A percentile compares a stretch with the other conserved stretches of the same genome.
Conservation (phyloP, 2,329 filamentous ascomycete genomes). For the Fusarium nurragi region DNA sequence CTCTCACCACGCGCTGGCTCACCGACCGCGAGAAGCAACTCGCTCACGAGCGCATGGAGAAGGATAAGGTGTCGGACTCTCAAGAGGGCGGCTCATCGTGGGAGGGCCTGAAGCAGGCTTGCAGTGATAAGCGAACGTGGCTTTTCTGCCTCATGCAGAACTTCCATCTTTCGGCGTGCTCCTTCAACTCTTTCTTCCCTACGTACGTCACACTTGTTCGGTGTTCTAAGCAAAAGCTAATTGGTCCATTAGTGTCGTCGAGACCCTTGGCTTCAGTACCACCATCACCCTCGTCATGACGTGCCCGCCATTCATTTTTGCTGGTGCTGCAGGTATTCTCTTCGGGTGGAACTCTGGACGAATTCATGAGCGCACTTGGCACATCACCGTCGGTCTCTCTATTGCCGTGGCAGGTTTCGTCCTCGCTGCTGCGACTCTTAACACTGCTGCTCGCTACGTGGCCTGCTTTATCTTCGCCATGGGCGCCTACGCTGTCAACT, state of each 20-base stretch:
- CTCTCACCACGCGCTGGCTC: slow-evolving; percentile 56
- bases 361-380: slow-evolving; percentile 60
- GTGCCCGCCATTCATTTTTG: slow-evolving; percentile 62
- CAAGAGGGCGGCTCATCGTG: slow-evolving; percentile 51
- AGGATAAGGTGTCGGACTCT: slow-evolving; percentile 61
- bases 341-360: slow-evolving; percentile 61
- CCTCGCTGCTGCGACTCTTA: slow-evolving; percentile 50
- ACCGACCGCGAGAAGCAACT: slow-evolving; percentile 59
- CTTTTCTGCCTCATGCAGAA: slow-evolving; percentile 65
- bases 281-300: slow-evolving; percentile 63
- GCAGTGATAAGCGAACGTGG: slow-evolving; percentile 61
- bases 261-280: slow-evolving; percentile 58
- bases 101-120: slow-evolving; percentile 60
- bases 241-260: slow-evolving; percentile 51
- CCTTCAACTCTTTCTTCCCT: slow-evolving; percentile 58
- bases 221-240: neutral
- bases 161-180: slow-evolving; percentile 61
- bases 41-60: slow-evolving; percentile 58
- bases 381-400: slow-evolving; percentile 57
- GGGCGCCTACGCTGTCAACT: slow-evolving; percentile 58
- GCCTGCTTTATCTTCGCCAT: slow-evolving; percentile 55
- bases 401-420: slow-evolving; percentile 56
- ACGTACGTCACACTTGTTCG: slow-evolving; percentile 38
- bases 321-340: slow-evolving; percentile 57
- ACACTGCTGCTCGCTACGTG: slow-evolving; percentile 53